Conservation (phyloP, 1,284 basidiomycete species). For the Cystobasidiaceae sp. region DNA sequence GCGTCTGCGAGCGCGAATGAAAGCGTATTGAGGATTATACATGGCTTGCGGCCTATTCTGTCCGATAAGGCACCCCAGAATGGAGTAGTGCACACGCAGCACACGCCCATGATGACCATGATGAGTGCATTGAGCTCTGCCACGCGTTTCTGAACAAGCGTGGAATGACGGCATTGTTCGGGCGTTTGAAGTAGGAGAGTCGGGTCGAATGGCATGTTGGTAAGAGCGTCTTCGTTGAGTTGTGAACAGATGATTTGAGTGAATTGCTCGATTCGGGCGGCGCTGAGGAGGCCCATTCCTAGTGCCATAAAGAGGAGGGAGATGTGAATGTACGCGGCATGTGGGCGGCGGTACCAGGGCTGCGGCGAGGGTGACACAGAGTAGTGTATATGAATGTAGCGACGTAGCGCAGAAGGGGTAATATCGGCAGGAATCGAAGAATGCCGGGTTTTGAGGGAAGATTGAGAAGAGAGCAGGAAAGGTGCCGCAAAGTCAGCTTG, state of each 20-base stretch:
- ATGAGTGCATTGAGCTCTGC: slow-evolving; percentile 6
- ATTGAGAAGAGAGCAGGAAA: no score
- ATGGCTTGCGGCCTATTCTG: slow-evolving; percentile 14
- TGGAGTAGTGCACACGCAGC: slow-evolving; percentile 12
- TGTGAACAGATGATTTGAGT: slow-evolving; percentile 24
- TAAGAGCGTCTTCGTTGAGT: slow-evolving; percentile 8
- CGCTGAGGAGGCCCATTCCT: slow-evolving; percentile 24
- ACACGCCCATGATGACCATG: slow-evolving; percentile 23
- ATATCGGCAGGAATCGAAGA: no score
- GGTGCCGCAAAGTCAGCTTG: no score
- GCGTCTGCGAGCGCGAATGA: slow-evolving; percentile 17
- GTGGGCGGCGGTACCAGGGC: slow-evolving; percentile 26
- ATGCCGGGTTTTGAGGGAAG: no score
- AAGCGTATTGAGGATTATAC: slow-evolving; percentile 14
- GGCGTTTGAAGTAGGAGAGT: slow-evolving; percentile 14
- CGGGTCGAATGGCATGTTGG: not conserved
- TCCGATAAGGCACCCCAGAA: slow-evolving; percentile 24
- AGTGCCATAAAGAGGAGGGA: not conserved
- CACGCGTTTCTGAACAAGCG: slow-evolving; percentile 9
- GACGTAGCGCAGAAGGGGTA: no score
- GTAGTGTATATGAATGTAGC: not conserved
- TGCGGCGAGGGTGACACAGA: not conserved
- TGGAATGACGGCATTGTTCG: slow-evolving; percentile 25
- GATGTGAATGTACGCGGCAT: slow-evolving; percentile 13
- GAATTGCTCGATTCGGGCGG: slow-evolving; percentile 20